Evolutionary conservation across 2,329 filamentous ascomycete species (phyloP).

Genomic region (Alternaria postmessia): DNA sequence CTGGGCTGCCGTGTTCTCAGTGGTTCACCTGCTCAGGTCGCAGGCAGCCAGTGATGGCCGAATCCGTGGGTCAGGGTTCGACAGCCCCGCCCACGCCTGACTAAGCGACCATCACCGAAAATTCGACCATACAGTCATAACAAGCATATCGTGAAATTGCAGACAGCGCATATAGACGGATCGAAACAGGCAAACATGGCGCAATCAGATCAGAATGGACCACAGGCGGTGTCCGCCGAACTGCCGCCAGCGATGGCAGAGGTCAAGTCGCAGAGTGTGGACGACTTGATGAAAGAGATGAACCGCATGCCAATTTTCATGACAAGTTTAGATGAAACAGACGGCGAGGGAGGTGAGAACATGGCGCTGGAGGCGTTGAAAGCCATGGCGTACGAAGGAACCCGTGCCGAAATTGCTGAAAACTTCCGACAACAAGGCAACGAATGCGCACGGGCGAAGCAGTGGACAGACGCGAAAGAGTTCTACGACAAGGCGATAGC

Average conservation of each 20-base stretch:
- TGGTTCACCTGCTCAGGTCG: neutral
- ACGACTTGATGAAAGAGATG: constrained; percentile 70
- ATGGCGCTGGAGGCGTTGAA: constrained; percentile 84
- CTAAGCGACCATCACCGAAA: constrained; percentile 34
- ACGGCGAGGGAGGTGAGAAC: constrained; percentile 74
- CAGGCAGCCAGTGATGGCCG: constrained; percentile 2
- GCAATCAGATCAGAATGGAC: constrained; percentile 18
- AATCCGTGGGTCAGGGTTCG: neutral
- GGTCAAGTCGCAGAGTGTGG: constrained; percentile 63
- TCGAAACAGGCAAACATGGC: constrained; percentile 25
- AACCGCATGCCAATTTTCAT: constrained; percentile 89
- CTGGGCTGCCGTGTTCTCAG: neutral
- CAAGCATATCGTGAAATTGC: constrained; percentile 5
- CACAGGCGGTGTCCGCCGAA: constrained; percentile 48
- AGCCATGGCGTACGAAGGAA: constrained; percentile 92
- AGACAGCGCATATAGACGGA: neutral
- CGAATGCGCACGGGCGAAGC: constrained; percentile 77
- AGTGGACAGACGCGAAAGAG: constrained; percentile 84
- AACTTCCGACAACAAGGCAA: constrained; percentile 95
- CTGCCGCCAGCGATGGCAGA: constrained; percentile 68
- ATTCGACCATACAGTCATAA: constrained; percentile 16
- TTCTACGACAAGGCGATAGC: constrained; percentile 89
- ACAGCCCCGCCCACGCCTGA: constrained; percentile 20
- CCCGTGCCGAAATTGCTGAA: constrained; percentile 78
- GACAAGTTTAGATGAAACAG: constrained; percentile 78